Percentiles rank a stretch among this genome's conserved stretches.
Evolutionary conservation across 768 basidiomycete genomes (phyloP).

Genomic region (Butyriboletus loyo): DNA sequence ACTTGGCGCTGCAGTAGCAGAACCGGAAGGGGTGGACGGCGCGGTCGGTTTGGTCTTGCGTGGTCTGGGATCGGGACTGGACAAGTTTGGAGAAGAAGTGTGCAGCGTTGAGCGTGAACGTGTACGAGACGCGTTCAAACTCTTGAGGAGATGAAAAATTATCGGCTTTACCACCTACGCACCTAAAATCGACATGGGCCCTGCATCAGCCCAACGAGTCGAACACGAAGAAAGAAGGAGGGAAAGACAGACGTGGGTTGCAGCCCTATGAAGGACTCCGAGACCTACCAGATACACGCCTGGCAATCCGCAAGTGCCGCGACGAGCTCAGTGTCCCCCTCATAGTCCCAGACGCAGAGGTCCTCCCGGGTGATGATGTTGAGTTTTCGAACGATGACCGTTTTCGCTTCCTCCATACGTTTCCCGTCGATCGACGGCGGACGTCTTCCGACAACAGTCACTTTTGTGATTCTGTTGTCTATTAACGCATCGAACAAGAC

Average conservation of each 20-base stretch:
- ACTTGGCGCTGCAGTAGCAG: conserved; percentile 28
- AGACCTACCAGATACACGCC: conserved; percentile 24
- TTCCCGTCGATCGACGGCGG: conserved; percentile 23
- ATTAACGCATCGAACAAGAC: conserved; percentile 15
- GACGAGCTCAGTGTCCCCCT: conserved; percentile 23
- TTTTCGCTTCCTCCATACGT: conserved; percentile 10
- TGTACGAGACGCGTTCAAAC: conserved; percentile 25
- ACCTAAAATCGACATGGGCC: conserved; percentile 10
- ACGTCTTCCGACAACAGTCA: conserved; percentile 22
- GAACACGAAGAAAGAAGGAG: not conserved
- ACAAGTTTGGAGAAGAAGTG: conserved; percentile 21
- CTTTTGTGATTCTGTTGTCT: conserved; percentile 23
- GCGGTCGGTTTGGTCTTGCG: not conserved
- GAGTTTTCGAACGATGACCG: conserved; percentile 20
- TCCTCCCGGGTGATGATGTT: conserved; percentile 23
- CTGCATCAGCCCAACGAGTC: conserved; percentile 7
- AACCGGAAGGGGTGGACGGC: conserved; percentile 18
- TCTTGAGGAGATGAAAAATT: conserved; percentile 21
- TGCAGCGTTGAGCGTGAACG: conserved; percentile 24
- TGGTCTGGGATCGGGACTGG: conserved; percentile 1
- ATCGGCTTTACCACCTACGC: conserved; percentile 24
- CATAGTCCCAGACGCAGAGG: conserved; percentile 26
- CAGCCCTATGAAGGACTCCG: not conserved
- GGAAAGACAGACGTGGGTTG: not conserved
- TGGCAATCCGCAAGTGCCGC: conserved; percentile 20